These are phyloP conservation scores for Spiromastix sp. DNA, from an alignment of 2,329 filamentous ascomycete species.

Conservation along the genomic window DNA sequence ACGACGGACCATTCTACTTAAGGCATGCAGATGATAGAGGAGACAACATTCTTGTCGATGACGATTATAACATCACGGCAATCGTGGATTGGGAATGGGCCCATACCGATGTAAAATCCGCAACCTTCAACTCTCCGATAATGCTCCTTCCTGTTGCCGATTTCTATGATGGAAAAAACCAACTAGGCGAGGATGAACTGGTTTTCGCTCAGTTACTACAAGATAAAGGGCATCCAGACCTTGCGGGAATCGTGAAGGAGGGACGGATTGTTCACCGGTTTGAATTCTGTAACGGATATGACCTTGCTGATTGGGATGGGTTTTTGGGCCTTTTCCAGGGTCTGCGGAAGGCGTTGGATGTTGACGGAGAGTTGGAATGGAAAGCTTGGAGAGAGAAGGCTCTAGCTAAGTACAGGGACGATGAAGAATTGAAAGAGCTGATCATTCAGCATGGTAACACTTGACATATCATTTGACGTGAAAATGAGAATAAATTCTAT, in stretches of 20 bases:
- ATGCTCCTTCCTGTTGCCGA: constrained; percentile 30
- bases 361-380: constrained; percentile 28
- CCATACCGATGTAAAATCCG: constrained; percentile 20
- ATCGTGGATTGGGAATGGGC: constrained; percentile 42
- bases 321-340: constrained; percentile 34
- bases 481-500: no score
- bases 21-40: constrained; percentile 42
- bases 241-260: constrained; percentile 17
- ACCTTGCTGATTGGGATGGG: constrained; percentile 29
- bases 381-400: constrained; percentile 27
- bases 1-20: constrained; percentile 30
- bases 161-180: constrained; percentile 31
- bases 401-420: constrained; percentile 23
- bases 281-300: neutral
- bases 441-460: no score
- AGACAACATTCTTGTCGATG: constrained; percentile 37
- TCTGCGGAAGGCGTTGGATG: constrained; percentile 24
- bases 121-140: constrained; percentile 34
- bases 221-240: constrained; percentile 24
- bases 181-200: constrained; percentile 28
- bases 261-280: neutral
- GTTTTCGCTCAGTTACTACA: constrained; percentile 26
- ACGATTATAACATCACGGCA: constrained; percentile 37
- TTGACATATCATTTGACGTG: no score
- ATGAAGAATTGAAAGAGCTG: neutral